phyloP scores from a whole-genome alignment of 116 monocot genomes.

The Trichopus zeylanicus region DNA sequence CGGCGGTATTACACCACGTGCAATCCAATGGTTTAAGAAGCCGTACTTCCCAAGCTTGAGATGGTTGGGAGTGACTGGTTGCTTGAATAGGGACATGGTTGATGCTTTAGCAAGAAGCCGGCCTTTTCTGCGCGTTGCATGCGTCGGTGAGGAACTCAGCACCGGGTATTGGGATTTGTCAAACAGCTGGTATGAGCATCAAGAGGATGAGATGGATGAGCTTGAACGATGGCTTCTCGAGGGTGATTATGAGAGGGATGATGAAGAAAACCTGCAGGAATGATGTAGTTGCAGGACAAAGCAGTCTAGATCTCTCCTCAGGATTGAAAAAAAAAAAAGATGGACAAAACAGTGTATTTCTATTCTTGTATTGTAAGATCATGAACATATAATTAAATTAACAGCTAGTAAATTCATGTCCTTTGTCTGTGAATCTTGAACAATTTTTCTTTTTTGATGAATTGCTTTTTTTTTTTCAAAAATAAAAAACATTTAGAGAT shows the following conservation, averaged over 20 bases:
- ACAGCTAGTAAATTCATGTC: too few species aligned
- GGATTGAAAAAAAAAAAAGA: too few species aligned
- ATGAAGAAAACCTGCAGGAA: constrained; percentile 22
- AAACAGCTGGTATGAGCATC: constrained; percentile 40
- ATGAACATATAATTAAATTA: too few species aligned
- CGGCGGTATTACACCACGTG: constrained; percentile 69
- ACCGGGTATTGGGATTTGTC: constrained; percentile 47
- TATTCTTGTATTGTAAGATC: too few species aligned
- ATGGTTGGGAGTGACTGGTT: constrained; percentile 80
- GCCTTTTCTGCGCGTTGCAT: constrained; percentile 63
- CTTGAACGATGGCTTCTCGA: constrained; percentile 81
- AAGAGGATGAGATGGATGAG: constrained; percentile 83
- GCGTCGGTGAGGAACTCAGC: constrained; percentile 77
- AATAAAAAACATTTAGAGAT: too few species aligned
- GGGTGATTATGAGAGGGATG: constrained; percentile 37
- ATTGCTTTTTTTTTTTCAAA: too few species aligned
- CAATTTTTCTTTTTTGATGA: too few species aligned
- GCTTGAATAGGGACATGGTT: constrained; percentile 81
- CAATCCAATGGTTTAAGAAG: constrained; percentile 92
- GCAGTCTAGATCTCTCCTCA: too few species aligned
- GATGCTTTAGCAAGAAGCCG: constrained; percentile 63
- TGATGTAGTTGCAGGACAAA: not conserved
- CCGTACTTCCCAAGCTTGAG: constrained; percentile 86
- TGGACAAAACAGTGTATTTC: too few species aligned
- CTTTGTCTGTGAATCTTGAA: too few species aligned